Conservation (phyloP, 306 rosid genomes). For the Mimosa pudica region DNA sequence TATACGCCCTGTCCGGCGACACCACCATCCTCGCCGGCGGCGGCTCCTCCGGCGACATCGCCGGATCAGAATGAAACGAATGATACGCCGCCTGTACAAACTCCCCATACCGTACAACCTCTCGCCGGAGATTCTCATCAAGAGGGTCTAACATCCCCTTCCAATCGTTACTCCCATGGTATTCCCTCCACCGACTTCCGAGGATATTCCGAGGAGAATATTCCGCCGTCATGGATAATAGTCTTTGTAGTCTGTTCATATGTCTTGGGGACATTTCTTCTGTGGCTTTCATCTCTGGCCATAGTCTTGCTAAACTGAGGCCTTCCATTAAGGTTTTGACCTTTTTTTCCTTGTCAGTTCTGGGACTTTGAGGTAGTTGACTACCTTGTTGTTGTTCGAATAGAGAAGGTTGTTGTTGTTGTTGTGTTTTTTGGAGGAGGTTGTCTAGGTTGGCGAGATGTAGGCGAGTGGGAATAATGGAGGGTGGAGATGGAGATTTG, state of each 20-base stretch:
- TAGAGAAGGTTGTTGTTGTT: slow-evolving; percentile 19
- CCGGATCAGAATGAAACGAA: slow-evolving; percentile 68
- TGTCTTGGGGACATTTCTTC: slow-evolving; percentile 93
- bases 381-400: slow-evolving; percentile 18
- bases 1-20: slow-evolving; percentile 59
- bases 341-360: slow-evolving; percentile 37
- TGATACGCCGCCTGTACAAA: slow-evolving; percentile 86
- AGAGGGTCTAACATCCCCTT: slow-evolving; percentile 83
- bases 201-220: slow-evolving; percentile 77
- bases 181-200: slow-evolving; percentile 74
- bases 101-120: slow-evolving; percentile 86
- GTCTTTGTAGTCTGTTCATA: slow-evolving; percentile 59
- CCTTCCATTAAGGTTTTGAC: slow-evolving; percentile 54
- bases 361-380: neutral
- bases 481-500: slow-evolving; percentile 29
- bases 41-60: slow-evolving; percentile 58
- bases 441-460: slow-evolving; percentile 81
- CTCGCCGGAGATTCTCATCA: slow-evolving; percentile 95
- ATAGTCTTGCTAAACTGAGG: slow-evolving; percentile 54
- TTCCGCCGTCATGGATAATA: slow-evolving; percentile 62
- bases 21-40: slow-evolving; percentile 52
- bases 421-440: slow-evolving; percentile 51
- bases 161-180: slow-evolving; percentile 79
- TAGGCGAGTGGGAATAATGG: slow-evolving; percentile 40
- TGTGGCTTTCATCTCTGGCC: slow-evolving; percentile 65